Evolutionary conservation across 805 yeast species (phyloP).

Genomic region (Vanderwaltozyma tropicalis): DNA sequence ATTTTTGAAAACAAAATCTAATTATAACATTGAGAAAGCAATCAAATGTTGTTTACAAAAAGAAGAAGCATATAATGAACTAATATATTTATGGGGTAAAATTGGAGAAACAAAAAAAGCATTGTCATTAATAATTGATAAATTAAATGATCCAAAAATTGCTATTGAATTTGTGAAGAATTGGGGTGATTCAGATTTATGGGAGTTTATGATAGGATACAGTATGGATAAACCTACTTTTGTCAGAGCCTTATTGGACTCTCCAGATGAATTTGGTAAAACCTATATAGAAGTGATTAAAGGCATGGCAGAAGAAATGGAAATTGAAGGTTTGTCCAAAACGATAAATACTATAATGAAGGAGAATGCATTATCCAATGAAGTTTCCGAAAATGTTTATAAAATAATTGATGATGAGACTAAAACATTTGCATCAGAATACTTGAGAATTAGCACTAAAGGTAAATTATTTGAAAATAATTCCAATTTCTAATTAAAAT

Average conservation of each 20-base stretch:
- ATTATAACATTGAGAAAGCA: conserved; percentile 61
- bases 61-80: conserved; percentile 44
- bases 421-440: conserved; percentile 25
- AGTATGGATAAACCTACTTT: conserved; percentile 68
- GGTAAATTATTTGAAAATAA: conserved; percentile 19
- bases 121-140: conserved; percentile 61
- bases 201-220: conserved; percentile 65
- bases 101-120: conserved; percentile 77
- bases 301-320: conserved; percentile 50
- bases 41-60: conserved; percentile 47
- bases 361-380: conserved; percentile 47
- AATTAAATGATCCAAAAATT: conserved; percentile 63
- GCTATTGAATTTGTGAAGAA: conserved; percentile 74
- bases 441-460: conserved; percentile 23
- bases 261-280: conserved; percentile 53
- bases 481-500: no score
- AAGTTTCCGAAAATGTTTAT: conserved; percentile 46
- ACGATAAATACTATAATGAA: conserved; percentile 52
- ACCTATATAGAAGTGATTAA: conserved; percentile 56
- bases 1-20: conserved; percentile 48
- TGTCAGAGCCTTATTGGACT: conserved; percentile 60
- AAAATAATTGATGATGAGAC: conserved; percentile 47
- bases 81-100: conserved; percentile 71
- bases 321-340: conserved; percentile 53
- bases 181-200: conserved; percentile 62